These are phyloP conservation scores for Corylus avellana DNA, from an alignment of 306 rosid genomes.

Conservation along the genomic window DNA sequence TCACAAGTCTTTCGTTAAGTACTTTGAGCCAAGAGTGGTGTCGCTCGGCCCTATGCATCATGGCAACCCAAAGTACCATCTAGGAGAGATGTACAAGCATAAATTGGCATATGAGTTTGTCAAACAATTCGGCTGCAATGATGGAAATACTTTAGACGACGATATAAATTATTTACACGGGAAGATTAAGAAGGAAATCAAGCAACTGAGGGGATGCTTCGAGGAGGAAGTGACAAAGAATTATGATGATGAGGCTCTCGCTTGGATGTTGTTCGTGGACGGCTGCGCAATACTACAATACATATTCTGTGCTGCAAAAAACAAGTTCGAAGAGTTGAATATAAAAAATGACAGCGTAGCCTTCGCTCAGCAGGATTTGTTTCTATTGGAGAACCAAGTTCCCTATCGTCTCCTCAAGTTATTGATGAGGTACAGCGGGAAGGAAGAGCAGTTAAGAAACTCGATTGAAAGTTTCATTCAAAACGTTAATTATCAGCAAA, in stretches of 20 bases:
- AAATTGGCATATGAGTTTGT: not conserved
- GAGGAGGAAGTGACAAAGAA: not conserved
- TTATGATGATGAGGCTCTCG: not conserved
- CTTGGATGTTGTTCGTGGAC: constrained; percentile 27
- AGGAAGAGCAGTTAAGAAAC: accelerated
- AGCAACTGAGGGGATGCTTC: constrained; percentile 2
- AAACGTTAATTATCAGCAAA: too few relatives aligned
- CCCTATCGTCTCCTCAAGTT: constrained; percentile 15
- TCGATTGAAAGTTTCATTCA: not conserved
- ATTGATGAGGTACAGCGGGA: not conserved
- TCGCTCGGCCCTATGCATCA: constrained; percentile 32
- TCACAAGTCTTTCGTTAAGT: not conserved
- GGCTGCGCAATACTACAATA: constrained; percentile 23
- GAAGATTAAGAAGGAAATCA: not conserved
- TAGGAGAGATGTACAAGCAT: constrained; percentile 12
- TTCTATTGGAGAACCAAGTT: constrained; percentile 38
- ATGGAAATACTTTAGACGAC: not conserved
- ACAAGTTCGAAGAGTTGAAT: not conserved
- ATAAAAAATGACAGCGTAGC: not conserved
- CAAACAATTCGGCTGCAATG: not conserved
- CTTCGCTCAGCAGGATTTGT: constrained; percentile 17
- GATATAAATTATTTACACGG: accelerated
- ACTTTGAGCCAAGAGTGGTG: constrained; percentile 12
- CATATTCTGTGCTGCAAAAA: not conserved
- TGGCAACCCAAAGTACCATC: not conserved